Base-by-base conservation (phyloP, 139 green algal genomes). In the Closterium sp. region DNA sequence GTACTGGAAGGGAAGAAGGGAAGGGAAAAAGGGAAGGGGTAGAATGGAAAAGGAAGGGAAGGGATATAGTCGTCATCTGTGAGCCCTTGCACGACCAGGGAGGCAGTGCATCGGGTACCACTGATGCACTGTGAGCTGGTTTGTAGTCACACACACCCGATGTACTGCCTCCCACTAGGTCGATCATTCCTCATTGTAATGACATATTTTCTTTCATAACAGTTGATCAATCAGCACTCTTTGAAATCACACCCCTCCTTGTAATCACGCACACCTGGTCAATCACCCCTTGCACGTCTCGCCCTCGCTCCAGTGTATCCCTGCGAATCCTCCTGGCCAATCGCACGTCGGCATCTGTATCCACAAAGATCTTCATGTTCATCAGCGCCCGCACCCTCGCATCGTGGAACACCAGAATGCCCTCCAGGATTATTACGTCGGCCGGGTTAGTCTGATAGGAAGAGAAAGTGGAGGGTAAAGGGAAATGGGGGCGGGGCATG, bases 381-480 rank as follows among this genome's bases (percentile, higher is more conserved):
- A 98, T 96, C 95, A 97, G 89, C 5, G 94, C 88, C 9, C 97
- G 95, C 19, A 99, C 91, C 45, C 96, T 93, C 89, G 96, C 89
- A 92, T 98, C 97, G 93, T 97, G 95, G 87, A 99, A 95, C 89
- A 99, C 97, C 91, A 99, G 95, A 93, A 99, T 99, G 92, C 98
- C 98, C 93, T 99, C 98, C 1, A 99, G 95, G 88, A 99, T 98
- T 38, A 99, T 96, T 45, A 99, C 98, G 88, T 99, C 97, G 13
- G 97, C 98, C 10, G 97, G 96, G n/a, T 3, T 42, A 6, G 34
- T 42, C 34, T 42, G 34, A 38, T 2, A 38, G 32, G 32, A 38
- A 4, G 32, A 38, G 32, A 4, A 38, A 4, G 32, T 4, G 4
- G 32, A 38, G 32, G 32, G 32, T 2, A 38, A 4, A 4, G 4